A percentile compares a stretch with the other conserved stretches of the same genome.
These are phyloP conservation scores for Pichia gijzeniarum DNA, from an alignment of 805 yeast species.

Conservation along the genomic window DNA sequence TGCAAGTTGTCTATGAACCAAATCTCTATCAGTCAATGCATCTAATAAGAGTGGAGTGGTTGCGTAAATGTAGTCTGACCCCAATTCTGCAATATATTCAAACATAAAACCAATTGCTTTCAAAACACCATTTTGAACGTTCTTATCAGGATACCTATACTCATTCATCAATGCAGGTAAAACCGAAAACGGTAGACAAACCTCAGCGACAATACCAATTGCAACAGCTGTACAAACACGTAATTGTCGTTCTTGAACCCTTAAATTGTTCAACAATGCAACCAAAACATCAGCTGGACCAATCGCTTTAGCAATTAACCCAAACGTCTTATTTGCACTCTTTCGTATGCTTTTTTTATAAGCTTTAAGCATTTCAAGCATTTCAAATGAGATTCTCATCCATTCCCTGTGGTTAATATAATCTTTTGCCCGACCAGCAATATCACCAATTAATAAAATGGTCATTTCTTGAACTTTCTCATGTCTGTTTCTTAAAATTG, in stretches of 20 bases:
- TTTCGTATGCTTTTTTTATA: constrained; percentile 68
- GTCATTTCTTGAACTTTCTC: constrained; percentile 86
- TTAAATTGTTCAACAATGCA: constrained; percentile 72
- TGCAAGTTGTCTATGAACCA: constrained; percentile 93
- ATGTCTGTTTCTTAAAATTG: constrained; percentile 82
- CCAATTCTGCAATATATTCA: constrained; percentile 80
- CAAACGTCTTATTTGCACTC: constrained; percentile 88
- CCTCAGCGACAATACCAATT: constrained; percentile 91
- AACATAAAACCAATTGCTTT: constrained; percentile 87
- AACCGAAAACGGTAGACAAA: constrained; percentile 88
- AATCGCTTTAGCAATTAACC: constrained; percentile 80
- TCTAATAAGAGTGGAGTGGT: constrained; percentile 76
- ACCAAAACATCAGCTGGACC: constrained; percentile 95
- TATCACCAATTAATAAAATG: constrained; percentile 70
- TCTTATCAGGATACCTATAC: constrained; percentile 83
- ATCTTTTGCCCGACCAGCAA: constrained; percentile 76
- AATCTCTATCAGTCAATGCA: constrained; percentile 84
- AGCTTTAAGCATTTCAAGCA: constrained; percentile 82
- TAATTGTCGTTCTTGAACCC: constrained; percentile 92
- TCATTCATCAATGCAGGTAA: constrained; percentile 95
- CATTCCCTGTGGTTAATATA: constrained; percentile 87
- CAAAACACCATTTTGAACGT: constrained; percentile 92
- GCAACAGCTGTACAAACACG: constrained; percentile 98
- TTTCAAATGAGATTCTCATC: constrained; percentile 93
- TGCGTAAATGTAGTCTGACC: constrained; percentile 77